These are phyloP conservation scores for Trichophyton verrucosum DNA, from an alignment of 2,329 filamentous ascomycete genomes.

Conservation along the genomic window DNA sequence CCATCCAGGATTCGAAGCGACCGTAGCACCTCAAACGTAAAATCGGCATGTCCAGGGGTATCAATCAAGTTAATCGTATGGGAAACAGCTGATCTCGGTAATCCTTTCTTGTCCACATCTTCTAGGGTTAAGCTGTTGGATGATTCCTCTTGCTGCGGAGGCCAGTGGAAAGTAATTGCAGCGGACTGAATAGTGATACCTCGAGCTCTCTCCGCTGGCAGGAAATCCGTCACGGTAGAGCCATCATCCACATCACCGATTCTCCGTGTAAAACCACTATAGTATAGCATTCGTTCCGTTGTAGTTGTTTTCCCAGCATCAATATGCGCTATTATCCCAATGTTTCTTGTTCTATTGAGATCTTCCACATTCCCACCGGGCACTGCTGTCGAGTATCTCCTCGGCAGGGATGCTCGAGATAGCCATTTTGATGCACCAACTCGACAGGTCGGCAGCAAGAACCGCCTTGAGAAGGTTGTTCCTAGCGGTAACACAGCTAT, in stretches of 20 bases:
- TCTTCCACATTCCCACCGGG: constrained; percentile 15
- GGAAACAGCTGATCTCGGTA: constrained; percentile 41
- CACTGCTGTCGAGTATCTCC: constrained; percentile 21
- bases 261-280: constrained; percentile 76
- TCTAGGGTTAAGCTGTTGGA: constrained; percentile 12
- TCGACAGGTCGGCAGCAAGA: neutral
- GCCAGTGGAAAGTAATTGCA: constrained; percentile 92
- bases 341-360: constrained; percentile 66
- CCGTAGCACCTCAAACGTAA: constrained; percentile 88
- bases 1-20: constrained; percentile 81
- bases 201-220: constrained; percentile 79
- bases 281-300: constrained; percentile 97
- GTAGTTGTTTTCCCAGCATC: constrained; percentile 98
- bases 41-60: constrained; percentile 92
- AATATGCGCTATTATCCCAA: constrained; percentile 97
- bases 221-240: constrained; percentile 92
- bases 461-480: constrained; percentile 12
- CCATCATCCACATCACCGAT: constrained; percentile 94
- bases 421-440: neutral
- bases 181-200: constrained; percentile 98
- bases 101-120: constrained; percentile 22
- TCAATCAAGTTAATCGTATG: constrained; percentile 87
- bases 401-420: constrained; percentile 2
- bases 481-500: constrained; percentile 4
- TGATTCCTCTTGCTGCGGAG: constrained; percentile 36